A percentile compares a stretch with the other conserved stretches of the same genome.
These are phyloP conservation scores for Podospora australis DNA, from an alignment of 495 filamentous ascomycete genomes.

Conservation along the genomic window DNA sequence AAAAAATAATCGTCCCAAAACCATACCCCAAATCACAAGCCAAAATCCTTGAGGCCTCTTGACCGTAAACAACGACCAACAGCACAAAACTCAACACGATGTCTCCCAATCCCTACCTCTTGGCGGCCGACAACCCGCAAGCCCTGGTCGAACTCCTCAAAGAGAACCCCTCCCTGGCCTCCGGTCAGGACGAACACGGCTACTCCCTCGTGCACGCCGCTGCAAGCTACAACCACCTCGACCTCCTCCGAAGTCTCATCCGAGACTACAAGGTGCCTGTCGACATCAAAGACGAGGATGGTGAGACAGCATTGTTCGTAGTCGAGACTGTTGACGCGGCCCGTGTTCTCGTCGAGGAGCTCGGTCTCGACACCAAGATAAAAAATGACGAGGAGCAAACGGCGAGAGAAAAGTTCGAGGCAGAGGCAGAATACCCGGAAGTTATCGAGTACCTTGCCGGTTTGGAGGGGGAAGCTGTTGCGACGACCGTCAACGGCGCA, in stretches of 20 bases:
- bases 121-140: conserved; percentile 68
- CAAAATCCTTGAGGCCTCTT: background rate
- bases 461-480: conserved; percentile 32
- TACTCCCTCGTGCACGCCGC: conserved; percentile 93
- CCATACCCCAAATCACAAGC: background rate
- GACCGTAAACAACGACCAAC: background rate
- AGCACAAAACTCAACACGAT: conserved; percentile 25
- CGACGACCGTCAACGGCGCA: conserved; percentile 23
- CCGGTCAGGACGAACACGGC: conserved; percentile 69
- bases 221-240: conserved; percentile 78
- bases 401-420: conserved; percentile 63
- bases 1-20: background rate
- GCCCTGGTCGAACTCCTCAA: conserved; percentile 60
- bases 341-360: conserved; percentile 69
- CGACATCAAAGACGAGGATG: conserved; percentile 79
- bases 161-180: conserved; percentile 58
- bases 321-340: conserved; percentile 72
- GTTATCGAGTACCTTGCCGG: conserved; percentile 61
- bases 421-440: conserved; percentile 61
- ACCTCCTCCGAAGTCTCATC: conserved; percentile 73
- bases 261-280: conserved; percentile 68
- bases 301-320: conserved; percentile 85
- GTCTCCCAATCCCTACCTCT: conserved; percentile 65
- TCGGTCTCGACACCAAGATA: conserved; percentile 59
- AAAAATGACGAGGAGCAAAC: conserved; percentile 61